A percentile compares a stretch with the other conserved stretches of the same genome.
Evolutionary conservation across 139 green algal genomes (phyloP).

Genomic region (Mesotaenium endlicherianum): DNA sequence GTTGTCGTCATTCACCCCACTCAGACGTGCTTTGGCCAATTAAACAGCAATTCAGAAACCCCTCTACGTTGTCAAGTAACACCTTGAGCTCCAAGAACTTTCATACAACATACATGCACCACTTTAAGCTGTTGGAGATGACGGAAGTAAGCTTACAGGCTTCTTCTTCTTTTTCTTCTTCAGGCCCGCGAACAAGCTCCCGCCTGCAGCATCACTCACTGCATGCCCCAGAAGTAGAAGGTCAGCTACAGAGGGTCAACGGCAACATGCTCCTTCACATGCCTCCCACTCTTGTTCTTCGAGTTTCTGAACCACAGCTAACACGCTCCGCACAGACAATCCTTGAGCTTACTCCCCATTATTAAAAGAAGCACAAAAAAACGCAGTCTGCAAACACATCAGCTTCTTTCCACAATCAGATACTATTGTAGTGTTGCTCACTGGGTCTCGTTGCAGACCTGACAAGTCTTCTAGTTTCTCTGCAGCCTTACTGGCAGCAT

Average conservation of each 20-base stretch:
- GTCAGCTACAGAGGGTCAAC: neutral
- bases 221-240: neutral
- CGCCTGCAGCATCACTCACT: neutral
- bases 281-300: neutral
- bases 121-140: neutral
- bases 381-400: neutral
- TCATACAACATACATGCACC: neutral
- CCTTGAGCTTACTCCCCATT: neutral
- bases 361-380: neutral
- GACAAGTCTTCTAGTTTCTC: slow-evolving; percentile 23
- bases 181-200: slow-evolving; percentile 7
- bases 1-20: neutral
- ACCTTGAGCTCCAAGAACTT: neutral
- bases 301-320: too few relatives aligned
- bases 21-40: neutral
- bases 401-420: neutral
- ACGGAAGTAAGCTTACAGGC: neutral
- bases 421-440: neutral
- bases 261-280: neutral
- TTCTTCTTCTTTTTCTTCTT: slow-evolving; percentile 59
- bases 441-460: neutral
- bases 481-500: slow-evolving; percentile 4
- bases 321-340: too few relatives aligned
- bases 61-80: neutral
- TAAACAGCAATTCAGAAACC: neutral